These are phyloP conservation scores for thale cress (Arabidopsis thaliana) DNA, from an alignment of 345 rosid species.

Conservation along the genomic window TAIR10.1 NC_003074.8:5260501-5261000, in stretches of 20 bases:
- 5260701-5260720: slow-evolving; percentile 23
- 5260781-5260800: slow-evolving; percentile 38
- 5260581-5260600: slow-evolving; percentile 31
- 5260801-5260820: slow-evolving; percentile 33
- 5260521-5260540: neutral
- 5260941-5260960: slow-evolving; percentile 12
- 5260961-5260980: slow-evolving; percentile 31
- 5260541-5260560: neutral
- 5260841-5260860: slow-evolving; percentile 6
- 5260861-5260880: neutral
- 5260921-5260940: slow-evolving; percentile 35
- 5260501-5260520: neutral
- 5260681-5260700: slow-evolving; percentile 1
- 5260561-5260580: neutral
- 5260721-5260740: slow-evolving; percentile 23
- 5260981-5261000: slow-evolving; percentile 37
- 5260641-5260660: slow-evolving; percentile 5
- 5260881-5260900: neutral
- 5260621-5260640: slow-evolving; percentile 18
- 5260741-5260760: slow-evolving; percentile 22
- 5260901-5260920: slow-evolving; percentile 12
- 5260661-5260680: slow-evolving; percentile 14
- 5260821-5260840: slow-evolving; percentile 15
- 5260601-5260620: slow-evolving; percentile 15
- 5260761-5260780: slow-evolving; percentile 31